phyloP scores from a whole-genome alignment of 164 flowering plant species.

The Taxillus chinensis region DNA sequence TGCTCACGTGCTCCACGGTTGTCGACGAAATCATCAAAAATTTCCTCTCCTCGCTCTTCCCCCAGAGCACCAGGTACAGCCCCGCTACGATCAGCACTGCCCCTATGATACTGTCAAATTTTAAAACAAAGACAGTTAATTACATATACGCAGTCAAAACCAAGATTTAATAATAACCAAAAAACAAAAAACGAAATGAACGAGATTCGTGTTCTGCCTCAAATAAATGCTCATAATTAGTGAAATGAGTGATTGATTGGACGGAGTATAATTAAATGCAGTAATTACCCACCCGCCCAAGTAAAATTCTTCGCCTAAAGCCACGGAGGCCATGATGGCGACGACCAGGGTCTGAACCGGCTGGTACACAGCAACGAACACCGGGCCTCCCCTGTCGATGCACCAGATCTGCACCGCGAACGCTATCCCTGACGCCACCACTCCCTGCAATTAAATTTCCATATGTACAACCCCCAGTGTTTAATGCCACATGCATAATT shows the following conservation, averaged over 20 bases:
- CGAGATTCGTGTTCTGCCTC: too few species aligned
- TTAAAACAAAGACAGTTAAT: not conserved
- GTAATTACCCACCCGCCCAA: slow-evolving; percentile 68
- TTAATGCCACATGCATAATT: too few species aligned
- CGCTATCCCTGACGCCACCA: slow-evolving; percentile 97
- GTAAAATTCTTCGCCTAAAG: slow-evolving; percentile 91
- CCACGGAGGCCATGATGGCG: slow-evolving; percentile 84
- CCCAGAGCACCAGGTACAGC: slow-evolving; percentile 93
- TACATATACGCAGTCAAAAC: not conserved
- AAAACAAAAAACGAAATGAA: too few species aligned
- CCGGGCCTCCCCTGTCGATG: slow-evolving; percentile 99
- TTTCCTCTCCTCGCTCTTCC: slow-evolving; percentile 77
- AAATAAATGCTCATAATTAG: too few species aligned
- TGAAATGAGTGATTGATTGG: too few species aligned
- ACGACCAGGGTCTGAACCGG: slow-evolving; percentile 98
- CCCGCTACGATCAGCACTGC: slow-evolving; percentile 82
- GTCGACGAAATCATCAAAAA: slow-evolving; percentile 29
- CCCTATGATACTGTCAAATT: slow-evolving; percentile 74
- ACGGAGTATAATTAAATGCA: too few species aligned
- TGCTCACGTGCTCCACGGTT: slow-evolving; percentile 28
- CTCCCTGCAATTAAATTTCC: slow-evolving; percentile 45
- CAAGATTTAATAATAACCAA: not conserved
- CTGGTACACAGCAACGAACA: slow-evolving; percentile 96
- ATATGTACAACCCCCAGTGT: too few species aligned
- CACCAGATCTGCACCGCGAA: slow-evolving; percentile 99